A percentile compares a stretch with the other conserved stretches of the same genome.
Conservation (phyloP, 164 flowering plant species). For the Buxus sempervirens region DNA sequence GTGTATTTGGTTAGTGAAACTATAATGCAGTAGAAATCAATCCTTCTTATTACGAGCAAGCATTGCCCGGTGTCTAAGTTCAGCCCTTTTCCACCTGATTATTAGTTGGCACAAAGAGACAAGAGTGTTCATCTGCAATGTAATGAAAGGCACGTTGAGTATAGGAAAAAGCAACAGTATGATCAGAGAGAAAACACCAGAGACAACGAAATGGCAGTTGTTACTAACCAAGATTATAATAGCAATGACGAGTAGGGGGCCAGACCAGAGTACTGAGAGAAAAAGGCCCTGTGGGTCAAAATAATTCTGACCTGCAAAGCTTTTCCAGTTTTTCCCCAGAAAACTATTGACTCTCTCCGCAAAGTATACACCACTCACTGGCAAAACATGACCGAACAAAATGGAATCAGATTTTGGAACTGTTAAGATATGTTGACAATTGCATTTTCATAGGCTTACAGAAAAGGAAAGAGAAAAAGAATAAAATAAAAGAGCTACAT, state of each 20-base stretch:
- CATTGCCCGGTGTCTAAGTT: conserved; percentile 81
- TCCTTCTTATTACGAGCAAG: conserved; percentile 58
- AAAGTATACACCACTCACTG: conserved; percentile 88
- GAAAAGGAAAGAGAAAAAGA: too few relatives aligned
- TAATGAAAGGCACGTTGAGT: neutral
- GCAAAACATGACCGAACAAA: conserved; percentile 12
- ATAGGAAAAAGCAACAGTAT: neutral
- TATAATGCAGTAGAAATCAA: conserved; percentile 13
- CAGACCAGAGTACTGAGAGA: conserved; percentile 89
- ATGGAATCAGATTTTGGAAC: conserved; percentile 3
- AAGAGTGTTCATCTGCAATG: conserved; percentile 71
- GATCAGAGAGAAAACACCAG: neutral
- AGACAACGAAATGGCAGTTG: neutral
- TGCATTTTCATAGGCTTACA: neutral
- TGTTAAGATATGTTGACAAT: neutral
- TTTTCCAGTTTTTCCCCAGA: conserved; percentile 67
- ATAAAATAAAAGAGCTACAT: too few relatives aligned
- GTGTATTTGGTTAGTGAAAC: neutral
- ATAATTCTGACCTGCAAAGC: conserved; percentile 82
- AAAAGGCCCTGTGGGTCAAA: conserved; percentile 79
- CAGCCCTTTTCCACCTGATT: conserved; percentile 86
- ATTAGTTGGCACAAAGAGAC: conserved; percentile 64
- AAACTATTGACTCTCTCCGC: conserved; percentile 71
- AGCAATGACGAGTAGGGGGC: conserved; percentile 76
- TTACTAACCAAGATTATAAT: conserved; percentile 76